Conservation (phyloP, 2,329 filamentous ascomycete genomes). For the Diaporthe citri region DNA sequence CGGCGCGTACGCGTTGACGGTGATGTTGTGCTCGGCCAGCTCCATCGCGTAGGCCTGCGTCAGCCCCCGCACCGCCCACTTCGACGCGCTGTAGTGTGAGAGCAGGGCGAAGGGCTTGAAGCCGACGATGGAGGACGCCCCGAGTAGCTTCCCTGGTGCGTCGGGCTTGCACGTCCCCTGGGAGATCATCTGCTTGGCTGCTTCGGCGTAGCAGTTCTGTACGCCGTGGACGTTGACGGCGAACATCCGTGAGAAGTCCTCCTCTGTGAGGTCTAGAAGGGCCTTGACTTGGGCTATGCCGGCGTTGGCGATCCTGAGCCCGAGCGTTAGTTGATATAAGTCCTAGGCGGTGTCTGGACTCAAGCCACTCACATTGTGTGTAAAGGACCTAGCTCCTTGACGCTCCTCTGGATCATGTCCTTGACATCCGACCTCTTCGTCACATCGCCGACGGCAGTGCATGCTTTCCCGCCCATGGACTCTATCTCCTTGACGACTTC, state of each 20-base stretch:
- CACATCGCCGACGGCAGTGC: conserved; percentile 71
- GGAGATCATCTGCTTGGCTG: conserved; percentile 74
- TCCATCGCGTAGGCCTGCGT: conserved; percentile 77
- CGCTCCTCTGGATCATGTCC: conserved; percentile 62
- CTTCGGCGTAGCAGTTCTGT: conserved; percentile 73
- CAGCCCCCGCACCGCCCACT: conserved; percentile 76
- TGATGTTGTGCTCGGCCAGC: conserved; percentile 73
- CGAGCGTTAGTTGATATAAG: background rate
- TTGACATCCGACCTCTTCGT: conserved; percentile 65
- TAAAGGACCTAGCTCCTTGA: conserved; percentile 65
- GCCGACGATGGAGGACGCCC: conserved; percentile 66
- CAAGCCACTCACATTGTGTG: conserved; percentile 44
- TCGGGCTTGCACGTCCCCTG: conserved; percentile 60
- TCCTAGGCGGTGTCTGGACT: background rate
- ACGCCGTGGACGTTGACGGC: conserved; percentile 75
- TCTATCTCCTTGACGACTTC: conserved; percentile 66
- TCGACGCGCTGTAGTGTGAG: conserved; percentile 73
- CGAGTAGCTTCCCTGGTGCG: conserved; percentile 61
- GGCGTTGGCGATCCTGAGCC: conserved; percentile 67
- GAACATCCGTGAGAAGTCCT: conserved; percentile 71
- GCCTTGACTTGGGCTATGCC: conserved; percentile 70
- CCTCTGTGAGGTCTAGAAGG: conserved; percentile 67
- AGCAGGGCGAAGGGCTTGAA: conserved; percentile 71
- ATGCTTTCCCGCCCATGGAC: conserved; percentile 63
- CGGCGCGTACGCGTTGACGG: conserved; percentile 75